Conservation (phyloP, 108 stramenopile genomes). For the Mediolabrus comicus region DNA sequence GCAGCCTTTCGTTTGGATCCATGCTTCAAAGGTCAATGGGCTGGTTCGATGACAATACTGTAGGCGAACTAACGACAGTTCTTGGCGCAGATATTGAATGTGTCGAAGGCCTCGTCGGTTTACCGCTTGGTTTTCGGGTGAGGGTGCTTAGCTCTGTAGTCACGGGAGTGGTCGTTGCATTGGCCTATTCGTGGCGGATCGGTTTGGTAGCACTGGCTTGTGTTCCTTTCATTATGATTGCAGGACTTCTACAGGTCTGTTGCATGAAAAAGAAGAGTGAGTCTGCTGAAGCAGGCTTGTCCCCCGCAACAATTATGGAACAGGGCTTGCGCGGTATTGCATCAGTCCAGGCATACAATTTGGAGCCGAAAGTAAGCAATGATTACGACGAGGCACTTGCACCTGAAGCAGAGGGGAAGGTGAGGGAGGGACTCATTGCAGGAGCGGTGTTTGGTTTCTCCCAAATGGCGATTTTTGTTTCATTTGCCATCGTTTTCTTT, state of each 20-base stretch:
- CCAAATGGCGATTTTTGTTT: slow-evolving; percentile 42
- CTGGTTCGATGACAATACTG: slow-evolving; percentile 42
- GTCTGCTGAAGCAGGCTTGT: neutral
- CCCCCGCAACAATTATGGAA: slow-evolving; percentile 40
- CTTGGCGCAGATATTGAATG: slow-evolving; percentile 36
- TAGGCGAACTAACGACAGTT: slow-evolving; percentile 35
- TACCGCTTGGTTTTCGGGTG: slow-evolving; percentile 30
- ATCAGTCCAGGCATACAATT: slow-evolving; percentile 54
- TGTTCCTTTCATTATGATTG: slow-evolving; percentile 36
- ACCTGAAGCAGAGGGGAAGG: slow-evolving; percentile 23
- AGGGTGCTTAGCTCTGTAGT: slow-evolving; percentile 31
- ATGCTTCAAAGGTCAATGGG: slow-evolving; percentile 40
- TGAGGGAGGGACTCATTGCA: slow-evolving; percentile 46
- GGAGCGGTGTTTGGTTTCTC: slow-evolving; percentile 47
- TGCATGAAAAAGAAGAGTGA: slow-evolving; percentile 9
- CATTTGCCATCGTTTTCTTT: slow-evolving; percentile 43
- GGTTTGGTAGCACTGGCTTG: slow-evolving; percentile 41
- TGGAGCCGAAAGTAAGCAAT: slow-evolving; percentile 45
- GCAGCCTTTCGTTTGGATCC: slow-evolving; percentile 16
- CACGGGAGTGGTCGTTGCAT: slow-evolving; percentile 27
- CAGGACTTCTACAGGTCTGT: slow-evolving; percentile 35
- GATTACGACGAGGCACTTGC: slow-evolving; percentile 38
- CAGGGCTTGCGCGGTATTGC: slow-evolving; percentile 34
- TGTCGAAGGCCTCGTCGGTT: slow-evolving; percentile 24
- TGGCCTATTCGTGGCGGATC: slow-evolving; percentile 30